These are phyloP conservation scores for Zelopaecilomyces penicillatus DNA, from an alignment of 2,329 filamentous ascomycete genomes.

Conservation along the genomic window DNA sequence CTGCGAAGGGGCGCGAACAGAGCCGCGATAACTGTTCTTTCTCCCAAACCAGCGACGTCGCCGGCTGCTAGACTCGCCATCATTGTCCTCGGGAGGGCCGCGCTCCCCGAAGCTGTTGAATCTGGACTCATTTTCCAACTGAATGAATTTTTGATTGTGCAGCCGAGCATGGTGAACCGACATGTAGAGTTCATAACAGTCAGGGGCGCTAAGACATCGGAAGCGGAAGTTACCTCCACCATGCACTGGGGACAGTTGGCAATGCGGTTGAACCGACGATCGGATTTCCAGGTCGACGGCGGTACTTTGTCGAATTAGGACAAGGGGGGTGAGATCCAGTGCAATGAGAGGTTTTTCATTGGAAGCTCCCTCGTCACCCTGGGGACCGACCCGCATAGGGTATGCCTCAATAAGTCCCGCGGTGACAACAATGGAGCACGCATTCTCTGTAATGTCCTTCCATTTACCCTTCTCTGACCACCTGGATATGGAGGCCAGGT, in stretches of 20 bases:
- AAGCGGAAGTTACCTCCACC: slow-evolving; percentile 78
- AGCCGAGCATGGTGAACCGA: slow-evolving; percentile 83
- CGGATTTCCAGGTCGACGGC: slow-evolving; percentile 90
- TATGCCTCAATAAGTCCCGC: slow-evolving; percentile 53
- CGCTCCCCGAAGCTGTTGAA: slow-evolving; percentile 64
- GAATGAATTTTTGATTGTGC: slow-evolving; percentile 82
- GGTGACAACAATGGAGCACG: slow-evolving; percentile 47
- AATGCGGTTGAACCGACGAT: slow-evolving; percentile 68
- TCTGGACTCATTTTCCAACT: slow-evolving; percentile 56
- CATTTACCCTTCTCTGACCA: slow-evolving; percentile 55
- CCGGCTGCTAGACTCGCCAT: slow-evolving; percentile 36
- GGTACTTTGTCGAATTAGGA: slow-evolving; percentile 83
- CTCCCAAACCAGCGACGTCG: slow-evolving; percentile 53
- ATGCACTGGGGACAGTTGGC: slow-evolving; percentile 54
- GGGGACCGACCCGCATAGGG: slow-evolving; percentile 28
- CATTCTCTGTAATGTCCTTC: slow-evolving; percentile 47
- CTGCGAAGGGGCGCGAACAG: slow-evolving; percentile 51
- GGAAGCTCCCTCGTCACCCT: slow-evolving; percentile 14
- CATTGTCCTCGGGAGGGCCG: slow-evolving; percentile 40
- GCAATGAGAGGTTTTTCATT: slow-evolving; percentile 46
- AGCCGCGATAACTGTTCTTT: slow-evolving; percentile 57
- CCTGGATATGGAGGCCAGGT: slow-evolving; percentile 49
- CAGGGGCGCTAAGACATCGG: slow-evolving; percentile 65
- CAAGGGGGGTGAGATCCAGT: slow-evolving; percentile 82
- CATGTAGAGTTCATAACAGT: slow-evolving; percentile 75